Evolutionary conservation across 768 basidiomycete species (phyloP), one percentile per base, ranked within the genome.

Genomic region (Tulasnella sp.): DNA sequence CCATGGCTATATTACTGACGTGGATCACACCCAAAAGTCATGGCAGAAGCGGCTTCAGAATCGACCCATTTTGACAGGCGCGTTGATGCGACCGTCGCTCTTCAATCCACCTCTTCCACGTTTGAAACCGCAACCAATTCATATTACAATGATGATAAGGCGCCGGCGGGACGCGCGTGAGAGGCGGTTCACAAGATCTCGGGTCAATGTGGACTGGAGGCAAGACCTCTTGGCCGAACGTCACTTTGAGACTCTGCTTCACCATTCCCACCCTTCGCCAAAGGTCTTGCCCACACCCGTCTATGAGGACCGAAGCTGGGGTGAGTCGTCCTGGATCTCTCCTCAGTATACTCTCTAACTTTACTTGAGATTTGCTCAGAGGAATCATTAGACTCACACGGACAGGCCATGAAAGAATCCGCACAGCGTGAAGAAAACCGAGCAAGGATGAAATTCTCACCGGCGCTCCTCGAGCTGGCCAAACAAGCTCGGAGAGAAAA

Each of bases 31-130:
- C 10, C 61, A 19, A 24, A 19, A 27, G 44, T 51, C 61, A 87
- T 85, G 82, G 75, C 76, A 77, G 60, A 65, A 74, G 7, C 73
- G 73, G 23, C 71, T 86, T 41, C 76, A 73, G 38, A 78, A 74
- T 21, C 79, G 82, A 3, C 83, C 86, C 11, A 82, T 85, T 32
- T 70, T 90, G 61, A 90, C 87, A 5, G 86, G 89, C 3, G 77
- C 76, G 1, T 79, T 80, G 68, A 68, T 90, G n/a, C 81, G 80
- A 10, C 78, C 89, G 0, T 76, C 84, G 0, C 53, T 79, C 7
- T 80, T 71, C 70, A 81, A 90, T 67, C 75, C 72, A 0, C 88
- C 90, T 1, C 77, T 96, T 13, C 90, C 90, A 0, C 81, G 88
- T 0, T 73, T 96, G 65, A 81, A 78, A 42, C 89, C 88, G 0